Evolutionary conservation across 2,329 filamentous ascomycete species (phyloP).

Genomic region (Fusarium pseudocircinatum): DNA sequence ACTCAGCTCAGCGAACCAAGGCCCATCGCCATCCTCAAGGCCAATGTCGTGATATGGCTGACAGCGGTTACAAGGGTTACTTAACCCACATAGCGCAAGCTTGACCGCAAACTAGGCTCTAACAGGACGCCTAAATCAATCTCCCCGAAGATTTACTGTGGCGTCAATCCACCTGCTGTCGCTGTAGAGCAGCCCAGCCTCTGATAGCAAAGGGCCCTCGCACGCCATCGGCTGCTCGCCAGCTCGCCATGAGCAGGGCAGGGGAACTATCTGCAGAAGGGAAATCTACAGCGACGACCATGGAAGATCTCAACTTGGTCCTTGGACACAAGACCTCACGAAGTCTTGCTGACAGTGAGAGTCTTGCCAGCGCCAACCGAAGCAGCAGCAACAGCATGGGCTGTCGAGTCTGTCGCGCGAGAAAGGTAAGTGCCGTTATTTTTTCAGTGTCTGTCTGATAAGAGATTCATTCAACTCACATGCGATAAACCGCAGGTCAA

Average conservation of each 20-base stretch:
- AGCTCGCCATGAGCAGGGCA: conserved; percentile 42
- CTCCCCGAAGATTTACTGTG: conserved; percentile 31
- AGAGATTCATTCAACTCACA: conserved; percentile 18
- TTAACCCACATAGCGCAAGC: conserved; percentile 38
- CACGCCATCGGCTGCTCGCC: conserved; percentile 45
- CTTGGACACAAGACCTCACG: conserved; percentile 29
- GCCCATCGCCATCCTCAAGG: conserved; percentile 35
- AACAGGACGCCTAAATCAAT: conserved; percentile 16
- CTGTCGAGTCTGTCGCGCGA: conserved; percentile 53
- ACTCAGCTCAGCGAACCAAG: not conserved
- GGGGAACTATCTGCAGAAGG: not conserved
- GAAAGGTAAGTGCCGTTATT: conserved; percentile 47
- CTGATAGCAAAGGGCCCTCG: conserved; percentile 39
- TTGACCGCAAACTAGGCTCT: conserved; percentile 16
- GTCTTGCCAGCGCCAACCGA: conserved; percentile 25
- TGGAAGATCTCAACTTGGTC: conserved; percentile 25
- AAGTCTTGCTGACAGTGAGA: conserved; percentile 24
- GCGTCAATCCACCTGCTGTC: conserved; percentile 21
- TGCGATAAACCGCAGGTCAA: conserved; percentile 47
- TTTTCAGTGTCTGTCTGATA: not conserved
- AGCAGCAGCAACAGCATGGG: conserved; percentile 46
- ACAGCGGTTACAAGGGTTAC: conserved; percentile 30
- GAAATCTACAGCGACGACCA: not conserved
- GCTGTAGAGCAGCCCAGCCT: conserved; percentile 29
- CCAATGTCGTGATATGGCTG: conserved; percentile 42